Conservation (phyloP, 2,329 filamentous ascomycete genomes). For the Sphaceloma murrayae region DNA sequence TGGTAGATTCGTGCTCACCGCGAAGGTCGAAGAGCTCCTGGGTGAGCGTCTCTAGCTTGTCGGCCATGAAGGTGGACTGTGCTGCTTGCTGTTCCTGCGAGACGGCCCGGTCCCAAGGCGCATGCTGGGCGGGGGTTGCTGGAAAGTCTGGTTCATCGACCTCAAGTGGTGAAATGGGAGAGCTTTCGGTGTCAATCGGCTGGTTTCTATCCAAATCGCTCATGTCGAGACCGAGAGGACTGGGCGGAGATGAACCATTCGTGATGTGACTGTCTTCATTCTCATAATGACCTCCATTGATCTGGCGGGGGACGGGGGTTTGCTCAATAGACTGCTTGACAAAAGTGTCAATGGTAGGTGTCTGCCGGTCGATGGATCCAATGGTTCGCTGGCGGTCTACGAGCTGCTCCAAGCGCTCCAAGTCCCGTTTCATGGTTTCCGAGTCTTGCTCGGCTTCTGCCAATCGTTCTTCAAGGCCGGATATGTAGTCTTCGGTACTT, state of each 20-base stretch:
- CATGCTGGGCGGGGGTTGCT: conserved; percentile 10
- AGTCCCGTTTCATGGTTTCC: conserved; percentile 93
- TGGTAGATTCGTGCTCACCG: conserved; percentile 76
- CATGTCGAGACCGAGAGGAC: background rate
- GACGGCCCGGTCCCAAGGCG: conserved; percentile 15
- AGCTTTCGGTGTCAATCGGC: conserved; percentile 4
- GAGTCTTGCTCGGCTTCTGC: conserved; percentile 93
- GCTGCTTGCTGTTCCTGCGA: conserved; percentile 32
- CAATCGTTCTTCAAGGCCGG: conserved; percentile 85
- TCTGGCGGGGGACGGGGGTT: background rate
- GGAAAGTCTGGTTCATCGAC: background rate
- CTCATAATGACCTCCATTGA: background rate
- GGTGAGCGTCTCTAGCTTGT: conserved; percentile 84
- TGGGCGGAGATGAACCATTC: background rate
- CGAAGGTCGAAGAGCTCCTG: conserved; percentile 86
- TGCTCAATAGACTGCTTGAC: conserved; percentile 1
- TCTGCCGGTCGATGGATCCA: conserved; percentile 36
- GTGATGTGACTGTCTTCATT: background rate
- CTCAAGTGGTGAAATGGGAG: conserved; percentile 9
- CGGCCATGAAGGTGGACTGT: conserved; percentile 78
- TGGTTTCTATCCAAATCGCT: background rate
- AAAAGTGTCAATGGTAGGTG: conserved; percentile 5
- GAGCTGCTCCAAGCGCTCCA: conserved; percentile 87
- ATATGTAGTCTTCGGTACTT: conserved; percentile 91
- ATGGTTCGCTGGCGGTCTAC: conserved; percentile 91